Evolutionary conservation across 495 filamentous ascomycete species (phyloP), one percentile per base, ranked within the genome.

Genomic region (Chaetomium fimeti): DNA sequence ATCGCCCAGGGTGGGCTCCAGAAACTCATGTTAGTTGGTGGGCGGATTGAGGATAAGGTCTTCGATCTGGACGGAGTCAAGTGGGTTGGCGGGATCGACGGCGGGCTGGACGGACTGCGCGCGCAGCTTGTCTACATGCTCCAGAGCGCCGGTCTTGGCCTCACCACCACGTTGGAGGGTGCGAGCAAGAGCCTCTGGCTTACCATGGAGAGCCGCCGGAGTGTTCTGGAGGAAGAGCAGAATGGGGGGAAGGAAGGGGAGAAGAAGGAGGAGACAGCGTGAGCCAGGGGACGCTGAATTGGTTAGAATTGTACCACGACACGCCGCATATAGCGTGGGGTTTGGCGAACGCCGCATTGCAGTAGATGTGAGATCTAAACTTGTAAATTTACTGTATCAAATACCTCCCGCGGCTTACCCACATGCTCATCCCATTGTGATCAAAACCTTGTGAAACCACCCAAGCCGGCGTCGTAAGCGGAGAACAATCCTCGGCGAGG

Each of bases 11-110:
- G 75, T 57, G 95, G 91, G 47, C 71, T 98, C 70, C 86, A 89
- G 75, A 98, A 98, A 77, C 75, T 98, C 62, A 77, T 95, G 74
- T 69, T 98, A 40, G 76, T 98, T 49, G 95, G 91, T 61, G 92
- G 92, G 20, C 83, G 94, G 60, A 85, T 96, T 27, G 85, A 88
- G 68, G 89, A 89, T 64, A 85, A 84, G 77, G 89, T 92, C 51
- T 91, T 98, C 69, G 95, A 98, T 77, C 71, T 82, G 32, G 87
- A 88, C 20, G 88, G 90, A 66, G 80, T 90, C 61, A 89, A 87
- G 73, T 94, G 91, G 90, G 85, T 98, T 57, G 91, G 89, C 48
- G 83, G 85, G n/a, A 90, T 98, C 71, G 82, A 89, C 68, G 89
- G 88, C 57, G 92, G 92, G 13, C 72, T 97, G 63, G 91, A 93